phyloP scores from a whole-genome alignment of 805 yeast species.

The Ogataea sp. region DNA sequence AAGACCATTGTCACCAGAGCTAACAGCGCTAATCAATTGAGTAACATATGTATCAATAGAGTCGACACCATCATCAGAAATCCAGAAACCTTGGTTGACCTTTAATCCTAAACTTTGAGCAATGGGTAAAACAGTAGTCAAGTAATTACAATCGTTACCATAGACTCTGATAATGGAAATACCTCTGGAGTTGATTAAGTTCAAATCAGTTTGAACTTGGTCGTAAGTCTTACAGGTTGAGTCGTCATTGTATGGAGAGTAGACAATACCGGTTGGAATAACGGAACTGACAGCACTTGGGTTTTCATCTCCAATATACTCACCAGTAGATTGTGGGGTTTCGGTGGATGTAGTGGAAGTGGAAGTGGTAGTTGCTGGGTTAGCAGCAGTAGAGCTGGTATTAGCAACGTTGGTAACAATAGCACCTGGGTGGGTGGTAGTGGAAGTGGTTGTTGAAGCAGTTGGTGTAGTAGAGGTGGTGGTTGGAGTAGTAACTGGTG shows the following conservation, averaged over 20 bases:
- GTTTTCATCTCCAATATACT: conserved; percentile 21
- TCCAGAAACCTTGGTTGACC: conserved; percentile 87
- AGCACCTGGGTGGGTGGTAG: conserved; percentile 4
- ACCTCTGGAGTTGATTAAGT: conserved; percentile 49
- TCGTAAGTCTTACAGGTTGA: conserved; percentile 56
- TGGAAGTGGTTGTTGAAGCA: conserved; percentile 9
- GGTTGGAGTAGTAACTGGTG: conserved; percentile 4
- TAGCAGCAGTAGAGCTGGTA: conserved; percentile 19
- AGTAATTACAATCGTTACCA: conserved; percentile 78
- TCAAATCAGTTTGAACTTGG: conserved; percentile 51
- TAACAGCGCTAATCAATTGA: conserved; percentile 40
- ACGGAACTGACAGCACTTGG: conserved; percentile 11
- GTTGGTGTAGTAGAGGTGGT: conserved; percentile 11
- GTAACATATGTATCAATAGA: conserved; percentile 56
- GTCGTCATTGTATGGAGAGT: conserved; percentile 70
- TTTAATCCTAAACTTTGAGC: conserved; percentile 52
- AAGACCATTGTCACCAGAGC: conserved; percentile 30
- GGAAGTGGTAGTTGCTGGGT: conserved; percentile 11
- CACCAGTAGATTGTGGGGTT: conserved; percentile 24
- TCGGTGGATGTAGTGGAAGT: conserved; percentile 21
- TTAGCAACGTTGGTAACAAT: conserved; percentile 11
- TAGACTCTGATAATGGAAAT: conserved; percentile 66
- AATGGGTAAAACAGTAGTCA: conserved; percentile 56
- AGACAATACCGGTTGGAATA: conserved; percentile 54
- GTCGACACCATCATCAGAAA: conserved; percentile 52